phyloP scores from a whole-genome alignment of 2,329 filamentous ascomycete species.

The Colletotrichum theobromicola region DNA sequence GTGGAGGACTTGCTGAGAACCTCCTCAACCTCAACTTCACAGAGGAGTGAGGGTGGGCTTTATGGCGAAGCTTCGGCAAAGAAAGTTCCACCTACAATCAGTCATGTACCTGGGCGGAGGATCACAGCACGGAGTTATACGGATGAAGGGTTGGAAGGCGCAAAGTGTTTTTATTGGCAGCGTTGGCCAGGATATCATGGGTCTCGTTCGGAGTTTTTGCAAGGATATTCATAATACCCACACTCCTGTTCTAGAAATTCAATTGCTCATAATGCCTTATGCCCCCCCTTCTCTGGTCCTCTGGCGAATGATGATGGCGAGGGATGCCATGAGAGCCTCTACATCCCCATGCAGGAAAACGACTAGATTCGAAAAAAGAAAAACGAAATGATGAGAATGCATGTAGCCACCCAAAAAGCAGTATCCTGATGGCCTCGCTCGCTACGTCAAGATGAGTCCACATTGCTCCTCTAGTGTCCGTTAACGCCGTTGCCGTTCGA shows the following conservation, averaged over 20 bases:
- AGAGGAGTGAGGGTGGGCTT: not conserved
- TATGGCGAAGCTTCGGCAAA: not conserved
- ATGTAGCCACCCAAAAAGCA: slow-evolving; percentile 3
- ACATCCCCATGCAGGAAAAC: not conserved
- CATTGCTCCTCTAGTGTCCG: slow-evolving; percentile 20
- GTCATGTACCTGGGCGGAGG: too few species aligned
- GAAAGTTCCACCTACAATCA: not conserved
- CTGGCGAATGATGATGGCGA: not conserved
- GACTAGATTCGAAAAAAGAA: not conserved
- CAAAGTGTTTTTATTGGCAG: not conserved
- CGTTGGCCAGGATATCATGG: slow-evolving; percentile 6
- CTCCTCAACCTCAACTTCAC: slow-evolving; percentile 16
- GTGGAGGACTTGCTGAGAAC: slow-evolving; percentile 4
- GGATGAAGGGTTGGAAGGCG: not conserved
- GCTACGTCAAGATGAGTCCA: not conserved
- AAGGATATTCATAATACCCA: slow-evolving; percentile 9
- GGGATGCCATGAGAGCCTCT: not conserved
- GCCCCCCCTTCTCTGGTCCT: not conserved
- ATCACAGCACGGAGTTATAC: not conserved
- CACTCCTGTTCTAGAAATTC: slow-evolving; percentile 12
- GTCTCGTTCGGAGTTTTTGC: not conserved
- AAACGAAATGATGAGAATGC: not conserved
- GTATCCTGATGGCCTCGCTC: not conserved
- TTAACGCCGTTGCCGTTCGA: slow-evolving; percentile 31
- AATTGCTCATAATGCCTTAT: slow-evolving; percentile 12